phyloP scores from a whole-genome alignment of 2,329 filamentous ascomycete genomes.

The Xylaria sp. region DNA sequence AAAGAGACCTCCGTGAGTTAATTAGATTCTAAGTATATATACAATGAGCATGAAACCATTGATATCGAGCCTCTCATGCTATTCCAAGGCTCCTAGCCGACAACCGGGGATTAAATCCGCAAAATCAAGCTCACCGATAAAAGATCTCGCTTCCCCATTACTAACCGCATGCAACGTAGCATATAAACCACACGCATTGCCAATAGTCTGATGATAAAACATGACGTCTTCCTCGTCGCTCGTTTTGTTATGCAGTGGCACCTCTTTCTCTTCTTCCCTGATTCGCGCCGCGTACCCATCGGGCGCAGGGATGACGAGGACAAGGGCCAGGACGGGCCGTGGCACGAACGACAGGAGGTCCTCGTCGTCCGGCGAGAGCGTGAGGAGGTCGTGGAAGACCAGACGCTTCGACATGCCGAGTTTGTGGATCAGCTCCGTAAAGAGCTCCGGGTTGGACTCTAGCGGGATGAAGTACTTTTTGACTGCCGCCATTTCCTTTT shows the following conservation, averaged over 20 bases:
- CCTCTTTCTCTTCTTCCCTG: slow-evolving; percentile 70
- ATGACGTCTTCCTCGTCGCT: slow-evolving; percentile 50
- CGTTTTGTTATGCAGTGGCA: slow-evolving; percentile 62
- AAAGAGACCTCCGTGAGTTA: too few relatives aligned
- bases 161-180: slow-evolving; percentile 35
- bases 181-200: slow-evolving; percentile 34
- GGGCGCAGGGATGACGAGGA: slow-evolving; percentile 90
- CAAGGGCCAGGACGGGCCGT: slow-evolving; percentile 71
- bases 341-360: slow-evolving; percentile 30
- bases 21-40: too few relatives aligned
- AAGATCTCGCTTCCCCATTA: slow-evolving; percentile 32
- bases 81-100: background rate
- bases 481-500: slow-evolving; percentile 11
- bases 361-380: slow-evolving; percentile 29
- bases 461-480: slow-evolving; percentile 38
- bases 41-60: too few relatives aligned
- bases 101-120: background rate
- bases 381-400: slow-evolving; percentile 37
- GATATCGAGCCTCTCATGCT: too few relatives aligned
- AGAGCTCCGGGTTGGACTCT: slow-evolving; percentile 38
- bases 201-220: slow-evolving; percentile 37
- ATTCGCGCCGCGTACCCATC: slow-evolving; percentile 78
- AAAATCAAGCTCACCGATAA: slow-evolving; percentile 37
- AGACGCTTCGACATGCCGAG: slow-evolving; percentile 35
- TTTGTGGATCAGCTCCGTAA: slow-evolving; percentile 37